phyloP scores from a whole-genome alignment of 495 filamentous ascomycete genomes.

The Chaetomium fimeti region DNA sequence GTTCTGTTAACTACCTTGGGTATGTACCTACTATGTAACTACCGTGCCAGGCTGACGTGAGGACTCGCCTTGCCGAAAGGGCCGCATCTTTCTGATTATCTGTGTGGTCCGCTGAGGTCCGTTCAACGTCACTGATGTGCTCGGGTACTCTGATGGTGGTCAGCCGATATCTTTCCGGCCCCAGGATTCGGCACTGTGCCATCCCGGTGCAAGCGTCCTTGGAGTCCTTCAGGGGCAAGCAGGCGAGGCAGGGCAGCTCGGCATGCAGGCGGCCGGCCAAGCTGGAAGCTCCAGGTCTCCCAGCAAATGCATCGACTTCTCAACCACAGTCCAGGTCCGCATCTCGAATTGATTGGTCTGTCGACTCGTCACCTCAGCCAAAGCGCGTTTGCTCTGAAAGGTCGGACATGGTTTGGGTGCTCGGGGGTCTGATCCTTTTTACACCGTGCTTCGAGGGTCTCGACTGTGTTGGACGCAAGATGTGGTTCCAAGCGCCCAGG shows the following conservation, averaged over 20 bases:
- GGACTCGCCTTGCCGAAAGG: background rate
- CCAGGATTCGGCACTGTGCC: slow-evolving; percentile 1
- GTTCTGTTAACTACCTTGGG: too few relatives aligned
- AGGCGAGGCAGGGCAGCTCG: too few relatives aligned
- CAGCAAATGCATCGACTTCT: background rate
- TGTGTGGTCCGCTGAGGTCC: background rate
- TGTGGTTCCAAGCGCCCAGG: background rate
- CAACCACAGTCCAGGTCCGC: too few relatives aligned
- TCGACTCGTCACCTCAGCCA: too few relatives aligned
- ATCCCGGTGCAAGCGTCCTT: background rate
- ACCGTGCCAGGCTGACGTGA: slow-evolving; percentile 8
- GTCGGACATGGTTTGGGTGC: too few relatives aligned
- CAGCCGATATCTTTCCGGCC: background rate
- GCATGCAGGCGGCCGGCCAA: background rate
- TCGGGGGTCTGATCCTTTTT: background rate
- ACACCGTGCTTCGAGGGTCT: background rate
- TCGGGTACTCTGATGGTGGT: background rate
- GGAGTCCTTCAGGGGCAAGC: slow-evolving; percentile 2
- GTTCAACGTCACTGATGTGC: background rate
- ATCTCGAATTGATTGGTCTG: background rate
- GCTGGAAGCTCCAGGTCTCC: too few relatives aligned
- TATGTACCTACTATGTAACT: too few relatives aligned
- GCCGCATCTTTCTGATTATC: background rate
- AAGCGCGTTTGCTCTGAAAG: background rate
- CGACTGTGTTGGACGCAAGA: slow-evolving; percentile 3